Evolutionary conservation across 73 alveolate genomes (phyloP).

Genomic region (Halteria grandinella): DNA sequence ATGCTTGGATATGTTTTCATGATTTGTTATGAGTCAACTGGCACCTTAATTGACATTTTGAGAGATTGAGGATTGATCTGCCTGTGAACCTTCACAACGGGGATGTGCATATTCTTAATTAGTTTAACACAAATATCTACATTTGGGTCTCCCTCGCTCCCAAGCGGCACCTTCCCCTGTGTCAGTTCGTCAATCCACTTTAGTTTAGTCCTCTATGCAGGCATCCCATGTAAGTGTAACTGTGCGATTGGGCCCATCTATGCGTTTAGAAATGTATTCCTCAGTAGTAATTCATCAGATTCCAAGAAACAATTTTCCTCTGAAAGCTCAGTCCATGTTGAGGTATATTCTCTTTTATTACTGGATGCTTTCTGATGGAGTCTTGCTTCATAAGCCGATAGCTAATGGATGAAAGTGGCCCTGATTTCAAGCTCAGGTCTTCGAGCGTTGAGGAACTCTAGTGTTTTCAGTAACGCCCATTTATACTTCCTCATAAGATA

Average conservation of each 20-base stretch:
- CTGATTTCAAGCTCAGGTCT: constrained; percentile 83
- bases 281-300: constrained; percentile 83
- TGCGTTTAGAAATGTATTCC: constrained; percentile 90
- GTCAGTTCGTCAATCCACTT: constrained; percentile 58
- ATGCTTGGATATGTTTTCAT: not conserved
- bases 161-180: constrained; percentile 5
- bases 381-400: constrained; percentile 83
- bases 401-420: constrained; percentile 75
- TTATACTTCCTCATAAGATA: constrained; percentile 78
- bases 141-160: constrained; percentile 41
- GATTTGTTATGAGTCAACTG: constrained; percentile 1
- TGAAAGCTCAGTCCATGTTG: constrained; percentile 83
- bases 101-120: too few relatives aligned
- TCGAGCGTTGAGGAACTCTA: constrained; percentile 73
- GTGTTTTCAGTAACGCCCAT: constrained; percentile 81
- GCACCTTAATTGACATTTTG: constrained; percentile 14
- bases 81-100: constrained; percentile 23
- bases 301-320: constrained; percentile 65
- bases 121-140: constrained; percentile 22
- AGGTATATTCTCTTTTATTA: constrained; percentile 74
- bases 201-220: constrained; percentile 5
- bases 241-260: constrained; percentile 87
- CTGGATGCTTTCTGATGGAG: constrained; percentile 70
- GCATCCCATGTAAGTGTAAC: constrained; percentile 8
- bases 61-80: not conserved